phyloP scores from a whole-genome alignment of 371 early-diverging fungal genomes.

The Actinomortierella wolfii region DNA sequence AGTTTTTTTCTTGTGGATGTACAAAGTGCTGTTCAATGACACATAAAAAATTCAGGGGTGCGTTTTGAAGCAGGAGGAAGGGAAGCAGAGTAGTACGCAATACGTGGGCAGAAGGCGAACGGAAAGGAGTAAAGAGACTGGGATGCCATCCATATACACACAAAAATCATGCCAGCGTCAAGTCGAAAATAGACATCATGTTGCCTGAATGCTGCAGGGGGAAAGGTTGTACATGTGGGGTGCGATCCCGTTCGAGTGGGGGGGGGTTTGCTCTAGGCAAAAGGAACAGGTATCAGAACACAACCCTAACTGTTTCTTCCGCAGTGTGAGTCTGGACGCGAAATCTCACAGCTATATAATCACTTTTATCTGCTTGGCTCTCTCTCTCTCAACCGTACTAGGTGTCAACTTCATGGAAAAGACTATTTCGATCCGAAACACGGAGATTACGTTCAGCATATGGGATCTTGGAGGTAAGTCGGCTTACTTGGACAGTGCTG shows the following conservation, averaged over 20 bases:
- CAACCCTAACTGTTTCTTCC: not conserved
- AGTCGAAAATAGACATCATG: not conserved
- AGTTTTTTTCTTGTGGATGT: not conserved
- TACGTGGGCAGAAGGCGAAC: not conserved
- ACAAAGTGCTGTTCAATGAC: not conserved
- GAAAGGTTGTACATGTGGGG: not conserved
- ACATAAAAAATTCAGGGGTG: not conserved
- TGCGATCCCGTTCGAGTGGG: not conserved
- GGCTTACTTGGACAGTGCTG: too few species aligned
- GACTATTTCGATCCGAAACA: constrained; percentile 87
- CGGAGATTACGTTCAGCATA: constrained; percentile 96
- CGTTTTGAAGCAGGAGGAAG: not conserved
- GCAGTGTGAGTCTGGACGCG: too few species aligned
- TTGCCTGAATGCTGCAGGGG: not conserved
- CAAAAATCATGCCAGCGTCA: not conserved
- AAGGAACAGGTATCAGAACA: not conserved
- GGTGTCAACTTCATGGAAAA: constrained; percentile 99
- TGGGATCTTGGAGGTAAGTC: constrained; percentile 97
- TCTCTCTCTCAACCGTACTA: too few species aligned
- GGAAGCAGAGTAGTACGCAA: not conserved
- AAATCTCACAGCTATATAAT: too few species aligned
- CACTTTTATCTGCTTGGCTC: too few species aligned
- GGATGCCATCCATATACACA: not conserved
- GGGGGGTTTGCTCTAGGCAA: not conserved
- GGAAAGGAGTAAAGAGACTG: not conserved